Base-by-base conservation (phyloP, 257 asterid species). In the Mentha longifolia region DNA sequence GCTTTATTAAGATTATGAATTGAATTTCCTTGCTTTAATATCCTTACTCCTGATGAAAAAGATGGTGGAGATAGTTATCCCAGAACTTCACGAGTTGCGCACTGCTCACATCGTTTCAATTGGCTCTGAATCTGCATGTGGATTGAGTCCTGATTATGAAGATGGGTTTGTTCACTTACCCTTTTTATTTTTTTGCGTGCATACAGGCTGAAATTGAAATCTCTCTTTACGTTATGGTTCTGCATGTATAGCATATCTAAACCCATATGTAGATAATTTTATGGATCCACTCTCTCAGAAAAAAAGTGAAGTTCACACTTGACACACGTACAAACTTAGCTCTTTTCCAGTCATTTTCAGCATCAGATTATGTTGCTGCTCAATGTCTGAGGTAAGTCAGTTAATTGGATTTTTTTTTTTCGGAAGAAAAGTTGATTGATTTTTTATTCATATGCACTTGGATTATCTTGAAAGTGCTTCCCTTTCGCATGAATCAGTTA, bases 61-160 rank as follows among this genome's bases (percentile, higher is more conserved):
- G 99, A 83, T 81, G 68, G 89, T 81, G 85, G 98, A 95, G 92
- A 85, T 92, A 67, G 82, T 85, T 19, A 83, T 92, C 75, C 99
- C 99, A 46, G 99, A 95, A 84, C 92, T 92, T 74, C 86, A 80
- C 50, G 97, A 95, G 92, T 82, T 95, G 99, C 93, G 95, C 49
- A 74, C 76, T 19, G 98, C 99, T 74, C 99, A 95, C 75, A 5
- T 92, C 68, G 91, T 95, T 74, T 81, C 99, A 51, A 87, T 92
- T 70, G 99, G 99, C 61, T 87, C 98, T 3, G 99, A 95, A 84
- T 50, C 91, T 72, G 88, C 89, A 61, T 73, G 83, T 68, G 78
- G 84, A 25, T 50, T 95, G 84, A 85, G 67, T 85, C 97, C 99
- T 74, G 74, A 92, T 66, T 84, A 54, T 79, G 91, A 85, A 79